Base-by-base conservation (phyloP, 2,329 filamentous ascomycete genomes). In the Tolypocladium tundrense region DNA sequence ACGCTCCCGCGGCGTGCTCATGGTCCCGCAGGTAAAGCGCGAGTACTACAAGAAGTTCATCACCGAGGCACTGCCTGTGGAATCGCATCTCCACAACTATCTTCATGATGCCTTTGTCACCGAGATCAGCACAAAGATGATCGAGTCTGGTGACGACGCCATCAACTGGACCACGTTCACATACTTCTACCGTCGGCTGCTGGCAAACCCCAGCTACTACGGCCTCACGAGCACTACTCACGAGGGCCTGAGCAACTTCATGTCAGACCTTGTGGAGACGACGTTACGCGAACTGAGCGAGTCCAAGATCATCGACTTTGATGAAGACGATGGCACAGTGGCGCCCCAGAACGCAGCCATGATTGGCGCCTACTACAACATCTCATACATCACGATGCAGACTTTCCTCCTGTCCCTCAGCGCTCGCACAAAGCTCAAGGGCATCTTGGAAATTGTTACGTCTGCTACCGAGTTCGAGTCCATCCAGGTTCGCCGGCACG, bases 31-130 rank as follows among this genome's bases (percentile, higher is more conserved):
- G 21, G 91, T 95, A 53, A 97, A 96, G 80, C 87, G 94, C 42
- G 92, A 97, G 62, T 99, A 96, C 74, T 99, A 97, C 82, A 95
- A 94, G 76, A 99, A 99, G 75, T 99, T 99, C 78, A 76, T 99
- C 63, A 93, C 94, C 66, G 95, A 99, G 72, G 94, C 94, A 24
- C 79, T 99, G 48, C 94, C 94, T 0, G 91, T 99, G 31, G 94
- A 99, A 75, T 96, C 91, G 63, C 91, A 96, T 70, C 80, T 99
- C 39, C 90, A 96, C 69, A 86, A 89, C 58, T 96, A 91, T 72
- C 80, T 99, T 40, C 91, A 96, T 66, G 95, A 99, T 74, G 92
- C 91, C 1, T 97, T 99, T 66, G 93, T 99, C 51, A 92, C 93
- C 0, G 94, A 99, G 73, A 91, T 97, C 67, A 97, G 91, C 77